Base-by-base conservation (phyloP, 164 flowering plant genomes). In the Taxillus chinensis region DNA sequence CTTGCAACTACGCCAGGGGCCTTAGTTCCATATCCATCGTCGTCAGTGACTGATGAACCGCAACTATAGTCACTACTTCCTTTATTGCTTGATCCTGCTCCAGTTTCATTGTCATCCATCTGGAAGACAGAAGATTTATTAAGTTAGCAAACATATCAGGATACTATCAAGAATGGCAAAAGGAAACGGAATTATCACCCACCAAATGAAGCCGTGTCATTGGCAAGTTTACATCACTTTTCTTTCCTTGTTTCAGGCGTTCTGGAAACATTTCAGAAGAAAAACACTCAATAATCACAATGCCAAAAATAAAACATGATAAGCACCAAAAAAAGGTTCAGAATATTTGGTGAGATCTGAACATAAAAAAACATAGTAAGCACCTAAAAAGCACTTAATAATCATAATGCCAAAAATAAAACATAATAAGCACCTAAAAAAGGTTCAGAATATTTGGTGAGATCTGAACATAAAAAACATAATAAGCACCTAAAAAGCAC, bases 1-100 rank as follows among this genome's bases (percentile, higher is more conserved):
- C 90, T 75, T 14, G 97, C 99, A 8, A 95, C 96, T 8, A 91
- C 96, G 11, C 89, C 73, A 8, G 99, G 99, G 39, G 86, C 87
- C 73, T 67, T 84, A 8, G 58, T 70, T 68, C 85, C 87, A 64
- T 53, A 76, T 42, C 77, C 79, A 38, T 95, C 97, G 48, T 86
- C 99, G 70, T 85, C 90, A 11, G 87, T 86, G 12, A 86, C 86
- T 5, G 99, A 95, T 41, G 97, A 91, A 71, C 89, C 82, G 69
- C 90, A 89, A 67, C 96, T 95, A 60, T 78, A 82, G 48, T 86
- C 89, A 63, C 85, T 81, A 50, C 84, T 72, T 64, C 82, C 95
- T 72, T 71, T 84, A 53, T 74, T 37, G 71, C 81, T 82, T 45
- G 81, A 70, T 1, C 74, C 74, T 42, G 70, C 76, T 60, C 77